Evolutionary conservation across 768 basidiomycete genomes (phyloP), one percentile per base, ranked within the genome.

Genomic region (Lactarius akahatsu): DNA sequence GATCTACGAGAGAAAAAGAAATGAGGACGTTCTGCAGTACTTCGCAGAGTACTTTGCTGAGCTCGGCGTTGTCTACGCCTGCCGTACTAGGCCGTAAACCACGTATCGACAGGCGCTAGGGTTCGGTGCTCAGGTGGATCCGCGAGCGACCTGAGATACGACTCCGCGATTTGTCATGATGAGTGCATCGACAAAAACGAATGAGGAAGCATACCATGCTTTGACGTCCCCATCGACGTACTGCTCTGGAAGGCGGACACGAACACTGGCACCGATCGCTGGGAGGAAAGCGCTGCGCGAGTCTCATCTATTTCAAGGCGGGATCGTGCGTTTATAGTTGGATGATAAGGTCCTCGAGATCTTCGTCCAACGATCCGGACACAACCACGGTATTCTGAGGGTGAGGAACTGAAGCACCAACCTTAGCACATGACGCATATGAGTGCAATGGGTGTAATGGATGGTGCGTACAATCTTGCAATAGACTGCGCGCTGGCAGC

Each of bases 91-190:
- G 32, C 32, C 7, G 32, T 1, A 0, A 96, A 97, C 81, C 90
- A 94, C 1, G 93, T 97, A 94, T 62, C 97, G 69, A 92, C 9
- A 91, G 94, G 43, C 96, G 82, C 83, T 91, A 93, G 47, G 94
- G 82, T 78, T 98, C 96, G 13, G 91, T 86, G 30, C 30, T 72
- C 89, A 94, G 62, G 98, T 32, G 32, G 7, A 32, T 86, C n/a
- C n/a, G n/a, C n/a, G 89, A 80, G 67, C 83, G 78, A 23, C 90
- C 90, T 81, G 70, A 7, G 13, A 32, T 36, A 75, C 36, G 97
- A 86, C 62, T 92, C 86, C 56, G 88, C 79, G 66, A 82, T 77
- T n/a, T 88, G 88, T 81, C 70, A 97, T 85, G 34, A 20, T 26
- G 98, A 94, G 75, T 94, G n/a, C 32, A 68, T 45, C 32, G 1